Evolutionary conservation across 1,284 basidiomycete genomes (phyloP).

Genomic region (Calocybe gambosa): DNA sequence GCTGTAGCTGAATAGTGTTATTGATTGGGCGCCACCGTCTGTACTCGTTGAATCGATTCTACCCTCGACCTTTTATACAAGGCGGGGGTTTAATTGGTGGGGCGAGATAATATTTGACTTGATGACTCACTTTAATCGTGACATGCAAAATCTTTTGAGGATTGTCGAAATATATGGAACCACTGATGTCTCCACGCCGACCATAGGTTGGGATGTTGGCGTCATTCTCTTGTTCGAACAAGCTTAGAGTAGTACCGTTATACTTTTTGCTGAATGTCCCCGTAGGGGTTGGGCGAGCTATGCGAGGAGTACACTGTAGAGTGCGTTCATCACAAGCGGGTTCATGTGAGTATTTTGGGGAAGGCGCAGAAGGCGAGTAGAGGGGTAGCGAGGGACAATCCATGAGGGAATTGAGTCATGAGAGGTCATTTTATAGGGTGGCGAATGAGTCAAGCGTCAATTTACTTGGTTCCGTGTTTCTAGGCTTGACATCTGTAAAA

Average conservation of each 20-base stretch:
- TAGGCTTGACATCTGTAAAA: background rate
- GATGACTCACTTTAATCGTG: slow-evolving; percentile 35
- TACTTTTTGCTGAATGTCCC: slow-evolving; percentile 29
- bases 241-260: slow-evolving; percentile 27
- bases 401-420: slow-evolving; percentile 2
- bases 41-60: slow-evolving; percentile 37
- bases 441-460: slow-evolving; percentile 12
- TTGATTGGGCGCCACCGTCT: slow-evolving; percentile 32
- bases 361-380: slow-evolving; percentile 32
- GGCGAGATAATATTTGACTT: slow-evolving; percentile 1
- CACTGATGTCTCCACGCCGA: slow-evolving; percentile 25
- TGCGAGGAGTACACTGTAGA: slow-evolving; percentile 31
- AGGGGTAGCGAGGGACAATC: slow-evolving; percentile 22
- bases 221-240: slow-evolving; percentile 34
- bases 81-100: slow-evolving; percentile 1
- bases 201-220: slow-evolving; percentile 30
- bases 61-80: slow-evolving; percentile 41
- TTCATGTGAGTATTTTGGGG: slow-evolving; percentile 34
- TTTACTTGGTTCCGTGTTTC: slow-evolving; percentile 8
- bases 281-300: slow-evolving; percentile 19
- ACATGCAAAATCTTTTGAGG: slow-evolving; percentile 36
- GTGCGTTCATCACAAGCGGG: slow-evolving; percentile 31
- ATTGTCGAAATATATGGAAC: slow-evolving; percentile 36
- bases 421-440: background rate
- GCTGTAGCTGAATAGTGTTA: slow-evolving; percentile 26